Conservation (phyloP, 148 eudicot genomes). For the Vaccinium darrowii region DNA sequence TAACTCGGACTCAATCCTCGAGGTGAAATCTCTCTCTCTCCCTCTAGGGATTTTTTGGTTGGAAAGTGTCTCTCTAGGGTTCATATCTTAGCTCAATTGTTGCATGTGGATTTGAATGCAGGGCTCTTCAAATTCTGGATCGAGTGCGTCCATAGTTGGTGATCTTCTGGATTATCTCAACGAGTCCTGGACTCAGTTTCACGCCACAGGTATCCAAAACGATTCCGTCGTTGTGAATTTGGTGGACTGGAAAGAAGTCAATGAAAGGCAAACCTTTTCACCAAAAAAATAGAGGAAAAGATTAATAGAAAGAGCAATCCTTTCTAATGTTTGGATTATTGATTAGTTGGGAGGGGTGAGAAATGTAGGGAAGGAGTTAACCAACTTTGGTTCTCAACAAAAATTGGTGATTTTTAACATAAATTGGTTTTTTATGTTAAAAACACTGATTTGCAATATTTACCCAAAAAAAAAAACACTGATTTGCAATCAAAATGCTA, state of each 20-base stretch:
- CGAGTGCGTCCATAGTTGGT: constrained; percentile 69
- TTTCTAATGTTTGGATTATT: too few species aligned
- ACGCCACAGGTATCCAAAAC: constrained; percentile 70
- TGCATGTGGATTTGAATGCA: constrained; percentile 12
- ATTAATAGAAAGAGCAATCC: too few species aligned
- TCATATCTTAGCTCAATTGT: background rate
- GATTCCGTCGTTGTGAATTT: background rate
- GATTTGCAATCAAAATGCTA: background rate
- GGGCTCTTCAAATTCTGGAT: constrained; percentile 33
- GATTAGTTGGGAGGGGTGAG: too few species aligned
- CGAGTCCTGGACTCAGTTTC: constrained; percentile 99
- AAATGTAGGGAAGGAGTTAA: too few species aligned
- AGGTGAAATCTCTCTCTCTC: constrained; percentile 29
- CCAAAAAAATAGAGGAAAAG: too few species aligned
- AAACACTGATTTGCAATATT: too few species aligned
- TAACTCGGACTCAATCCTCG: constrained; percentile 31
- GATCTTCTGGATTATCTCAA: constrained; percentile 87
- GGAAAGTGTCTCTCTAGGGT: background rate
- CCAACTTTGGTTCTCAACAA: too few species aligned
- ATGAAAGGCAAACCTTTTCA: background rate
- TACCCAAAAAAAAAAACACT: too few species aligned
- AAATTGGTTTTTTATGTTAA: too few species aligned
- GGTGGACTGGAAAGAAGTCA: background rate
- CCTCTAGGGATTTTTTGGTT: background rate
- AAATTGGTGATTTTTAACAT: too few species aligned